Percentiles rank a stretch among this genome's conserved stretches.
Conservation (phyloP, 805 yeast species). For the Barnettozyma pratensis region DNA sequence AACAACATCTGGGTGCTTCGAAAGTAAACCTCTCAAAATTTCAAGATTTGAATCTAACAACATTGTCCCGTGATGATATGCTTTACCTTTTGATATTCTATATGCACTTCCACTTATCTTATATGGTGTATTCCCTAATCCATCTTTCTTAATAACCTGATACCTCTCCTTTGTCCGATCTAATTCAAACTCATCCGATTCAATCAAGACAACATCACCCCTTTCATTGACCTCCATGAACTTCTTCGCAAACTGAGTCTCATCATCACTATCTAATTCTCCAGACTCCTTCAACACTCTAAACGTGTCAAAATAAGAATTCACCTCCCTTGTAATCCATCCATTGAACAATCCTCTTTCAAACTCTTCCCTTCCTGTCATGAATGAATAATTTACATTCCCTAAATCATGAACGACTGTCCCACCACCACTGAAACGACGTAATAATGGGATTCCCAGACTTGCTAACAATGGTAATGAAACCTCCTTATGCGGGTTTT, state of each 20-base stretch:
- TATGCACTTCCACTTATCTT: constrained; percentile 94
- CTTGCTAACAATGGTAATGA: constrained; percentile 51
- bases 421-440: constrained; percentile 93
- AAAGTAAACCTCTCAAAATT: constrained; percentile 46
- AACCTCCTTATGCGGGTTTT: constrained; percentile 88
- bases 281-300: background rate
- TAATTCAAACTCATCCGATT: no score
- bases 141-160: no score
- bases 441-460: constrained; percentile 56
- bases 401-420: constrained; percentile 93
- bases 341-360: constrained; percentile 35
- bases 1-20: constrained; percentile 33
- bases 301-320: constrained; percentile 2
- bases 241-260: no score
- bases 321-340: constrained; percentile 35
- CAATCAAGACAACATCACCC: constrained; percentile 62
- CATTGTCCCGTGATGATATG: constrained; percentile 97
- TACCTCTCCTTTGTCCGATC: no score
- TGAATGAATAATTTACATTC: constrained; percentile 79
- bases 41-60: constrained; percentile 60
- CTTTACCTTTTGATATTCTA: constrained; percentile 72
- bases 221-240: constrained; percentile 49
- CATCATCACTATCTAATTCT: no score
- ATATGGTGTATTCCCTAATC: constrained; percentile 22
- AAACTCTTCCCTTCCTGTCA: constrained; percentile 65